Evolutionary conservation across 2,329 filamentous ascomycete genomes (phyloP).

Genomic region (Pseudogymnoascus destructans): DNA sequence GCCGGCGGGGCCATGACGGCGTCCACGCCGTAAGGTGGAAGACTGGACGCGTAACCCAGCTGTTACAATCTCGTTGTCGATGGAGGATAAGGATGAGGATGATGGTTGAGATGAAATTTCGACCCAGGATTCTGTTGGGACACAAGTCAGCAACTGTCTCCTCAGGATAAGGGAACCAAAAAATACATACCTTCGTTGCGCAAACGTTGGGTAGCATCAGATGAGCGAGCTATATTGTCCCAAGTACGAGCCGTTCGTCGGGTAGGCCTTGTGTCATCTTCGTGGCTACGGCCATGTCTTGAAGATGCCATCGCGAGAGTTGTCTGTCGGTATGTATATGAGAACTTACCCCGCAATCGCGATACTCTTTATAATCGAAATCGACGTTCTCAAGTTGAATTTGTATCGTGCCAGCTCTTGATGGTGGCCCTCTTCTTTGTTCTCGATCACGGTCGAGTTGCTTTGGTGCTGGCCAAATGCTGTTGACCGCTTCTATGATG

Average conservation of each 20-base stretch:
- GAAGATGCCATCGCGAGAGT: slow-evolving; percentile 2
- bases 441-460: neutral
- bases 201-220: neutral
- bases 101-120: slow-evolving; percentile 88
- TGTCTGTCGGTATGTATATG: slow-evolving; percentile 2
- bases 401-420: neutral
- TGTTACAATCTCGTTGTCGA: slow-evolving; percentile 79
- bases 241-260: slow-evolving; percentile 1
- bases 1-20: slow-evolving; percentile 32
- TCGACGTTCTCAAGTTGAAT: neutral
- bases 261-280: neutral
- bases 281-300: neutral
- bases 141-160: slow-evolving; percentile 17
- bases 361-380: neutral
- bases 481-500: slow-evolving; percentile 7
- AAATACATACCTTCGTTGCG: neutral
- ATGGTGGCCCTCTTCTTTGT: neutral
- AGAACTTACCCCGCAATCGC: slow-evolving; percentile 3
- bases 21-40: slow-evolving; percentile 47
- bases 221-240: slow-evolving; percentile 5
- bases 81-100: slow-evolving; percentile 79
- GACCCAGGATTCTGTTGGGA: slow-evolving; percentile 75
- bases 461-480: neutral
- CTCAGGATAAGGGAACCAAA: neutral
- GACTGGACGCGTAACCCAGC: slow-evolving; percentile 69